Conservation (phyloP, 1,139 yeast species). For the Pichia kudriavzevii region DNA sequence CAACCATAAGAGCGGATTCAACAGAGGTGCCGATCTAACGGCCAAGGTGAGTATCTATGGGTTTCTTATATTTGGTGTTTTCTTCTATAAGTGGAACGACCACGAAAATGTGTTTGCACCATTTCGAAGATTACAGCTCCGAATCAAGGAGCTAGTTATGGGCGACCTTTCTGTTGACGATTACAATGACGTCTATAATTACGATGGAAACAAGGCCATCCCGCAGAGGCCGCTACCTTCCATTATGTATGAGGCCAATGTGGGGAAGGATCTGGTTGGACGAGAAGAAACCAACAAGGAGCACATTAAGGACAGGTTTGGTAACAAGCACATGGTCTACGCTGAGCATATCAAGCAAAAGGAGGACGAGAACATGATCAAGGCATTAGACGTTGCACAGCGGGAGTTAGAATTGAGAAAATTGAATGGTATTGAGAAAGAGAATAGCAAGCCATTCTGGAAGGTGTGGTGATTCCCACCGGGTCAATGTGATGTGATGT, state of each 20-base stretch:
- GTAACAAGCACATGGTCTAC: slow-evolving; percentile 56
- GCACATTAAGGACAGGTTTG: slow-evolving; percentile 62
- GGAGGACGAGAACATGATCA: slow-evolving; percentile 57
- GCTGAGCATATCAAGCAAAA: slow-evolving; percentile 68
- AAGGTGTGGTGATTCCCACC: slow-evolving; percentile 25
- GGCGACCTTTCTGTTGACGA: slow-evolving; percentile 53
- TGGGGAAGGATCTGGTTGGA: slow-evolving; percentile 31
- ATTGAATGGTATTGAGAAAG: slow-evolving; percentile 9
- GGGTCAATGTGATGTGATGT: too few species aligned
- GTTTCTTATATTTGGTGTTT: slow-evolving; percentile 50
- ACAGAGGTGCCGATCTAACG: slow-evolving; percentile 47
- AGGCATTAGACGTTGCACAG: slow-evolving; percentile 31
- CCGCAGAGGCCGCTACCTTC: slow-evolving; percentile 27
- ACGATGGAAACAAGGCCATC: slow-evolving; percentile 26
- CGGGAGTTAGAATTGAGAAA: slow-evolving; percentile 20
- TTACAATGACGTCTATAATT: slow-evolving; percentile 46
- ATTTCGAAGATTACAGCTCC: slow-evolving; percentile 55
- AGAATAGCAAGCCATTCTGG: slow-evolving; percentile 22
- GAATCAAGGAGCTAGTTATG: slow-evolving; percentile 43
- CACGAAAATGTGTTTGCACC: slow-evolving; percentile 67
- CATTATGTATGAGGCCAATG: slow-evolving; percentile 34
- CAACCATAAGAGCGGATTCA: slow-evolving; percentile 47
- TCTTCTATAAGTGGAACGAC: slow-evolving; percentile 79
- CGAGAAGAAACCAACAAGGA: slow-evolving; percentile 30
- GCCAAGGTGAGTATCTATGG: slow-evolving; percentile 41